A percentile compares a stretch with the other conserved stretches of the same genome.
Evolutionary conservation across 306 rosid genomes (phyloP).

Genomic region (Echinosophora koreensis): DNA sequence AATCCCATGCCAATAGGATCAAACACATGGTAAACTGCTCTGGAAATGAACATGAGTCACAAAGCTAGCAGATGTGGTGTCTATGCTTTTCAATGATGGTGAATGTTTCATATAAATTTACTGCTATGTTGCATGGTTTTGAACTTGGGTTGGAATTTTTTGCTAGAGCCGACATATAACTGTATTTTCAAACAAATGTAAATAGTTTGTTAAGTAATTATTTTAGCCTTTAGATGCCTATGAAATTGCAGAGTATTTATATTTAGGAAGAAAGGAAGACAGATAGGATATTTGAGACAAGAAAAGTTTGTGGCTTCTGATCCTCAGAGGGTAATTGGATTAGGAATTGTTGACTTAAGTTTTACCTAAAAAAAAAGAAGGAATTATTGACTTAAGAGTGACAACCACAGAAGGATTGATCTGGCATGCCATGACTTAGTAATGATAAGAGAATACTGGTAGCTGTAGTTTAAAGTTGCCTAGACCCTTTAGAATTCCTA

Average conservation of each 20-base stretch:
- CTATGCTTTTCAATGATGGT: slow-evolving; percentile 40
- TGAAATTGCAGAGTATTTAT: slow-evolving; percentile 17
- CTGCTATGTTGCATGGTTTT: slow-evolving; percentile 26
- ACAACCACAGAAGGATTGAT: slow-evolving; percentile 16
- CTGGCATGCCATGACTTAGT: slow-evolving; percentile 21
- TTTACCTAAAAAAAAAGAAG: too few species aligned
- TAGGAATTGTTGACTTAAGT: slow-evolving; percentile 13
- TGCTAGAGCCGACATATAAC: slow-evolving; percentile 15
- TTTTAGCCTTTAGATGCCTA: slow-evolving; percentile 32
- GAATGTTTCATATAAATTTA: slow-evolving; percentile 33
- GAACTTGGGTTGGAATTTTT: slow-evolving; percentile 20
- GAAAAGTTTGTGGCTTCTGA: neutral
- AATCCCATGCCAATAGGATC: slow-evolving; percentile 44
- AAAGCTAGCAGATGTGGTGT: slow-evolving; percentile 45
- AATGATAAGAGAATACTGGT: slow-evolving; percentile 17
- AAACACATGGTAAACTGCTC: slow-evolving; percentile 45
- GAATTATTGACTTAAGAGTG: slow-evolving; percentile 10
- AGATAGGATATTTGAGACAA: slow-evolving; percentile 12
- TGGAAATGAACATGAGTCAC: slow-evolving; percentile 43
- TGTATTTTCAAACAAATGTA: slow-evolving; percentile 31
- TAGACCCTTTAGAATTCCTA: neutral
- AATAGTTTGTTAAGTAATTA: slow-evolving; percentile 25
- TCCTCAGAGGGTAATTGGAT: slow-evolving; percentile 11
- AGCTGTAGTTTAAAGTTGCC: slow-evolving; percentile 14
- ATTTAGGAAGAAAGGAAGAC: slow-evolving; percentile 33